Base-by-base conservation (phyloP, 768 basidiomycete genomes). In the Sistotremastrum suecicum region DNA sequence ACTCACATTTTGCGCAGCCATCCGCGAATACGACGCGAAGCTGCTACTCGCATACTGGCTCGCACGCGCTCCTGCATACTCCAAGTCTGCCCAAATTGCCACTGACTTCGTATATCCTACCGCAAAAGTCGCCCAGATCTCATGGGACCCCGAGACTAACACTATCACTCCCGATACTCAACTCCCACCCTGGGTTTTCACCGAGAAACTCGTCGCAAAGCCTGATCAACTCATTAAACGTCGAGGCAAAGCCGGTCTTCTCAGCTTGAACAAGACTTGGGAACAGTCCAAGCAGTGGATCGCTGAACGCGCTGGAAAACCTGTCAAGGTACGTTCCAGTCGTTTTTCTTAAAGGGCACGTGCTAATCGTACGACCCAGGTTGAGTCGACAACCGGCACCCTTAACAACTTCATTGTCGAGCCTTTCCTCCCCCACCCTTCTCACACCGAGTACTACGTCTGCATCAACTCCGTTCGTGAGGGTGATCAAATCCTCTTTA, bases 151-250 rank as follows among this genome's bases (percentile, higher is more conserved):
- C 3, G 73, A 64, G 39, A 80, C 85, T 5, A 71, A 70, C 43
- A 56, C 72, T 2, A 68, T 78, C 64, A 77, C 76, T 0, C 65
- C 75, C 34, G 78, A 79, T 47, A 68, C 59, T 36, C 64, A 70
- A 49, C 65, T 90, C 32, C 86, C 86, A 10, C 64, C 71, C 55
- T 91, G 87, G 88, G 83, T 91, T 34, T 80, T 77, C 67, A 77
- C 66, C 53, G 54, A 62, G 54, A 87, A 88, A 71, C 86, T 94
- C 62, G 91, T 95, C 57, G 91, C 80, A 11, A 95, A 95, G 70
- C 91, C 91, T 29, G 91, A 94, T 69, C 91, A 95, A 69, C 83
- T 98, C 65, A 98, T 98, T 78, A 99, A 98, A 73, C 85, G 95
- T 53, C 86, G 95, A 51, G 95, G 95, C 58, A 99, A 99, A 75